Evolutionary conservation across 2,329 filamentous ascomycete species (phyloP).

Genomic region (Pseudogymnoascus sp.): DNA sequence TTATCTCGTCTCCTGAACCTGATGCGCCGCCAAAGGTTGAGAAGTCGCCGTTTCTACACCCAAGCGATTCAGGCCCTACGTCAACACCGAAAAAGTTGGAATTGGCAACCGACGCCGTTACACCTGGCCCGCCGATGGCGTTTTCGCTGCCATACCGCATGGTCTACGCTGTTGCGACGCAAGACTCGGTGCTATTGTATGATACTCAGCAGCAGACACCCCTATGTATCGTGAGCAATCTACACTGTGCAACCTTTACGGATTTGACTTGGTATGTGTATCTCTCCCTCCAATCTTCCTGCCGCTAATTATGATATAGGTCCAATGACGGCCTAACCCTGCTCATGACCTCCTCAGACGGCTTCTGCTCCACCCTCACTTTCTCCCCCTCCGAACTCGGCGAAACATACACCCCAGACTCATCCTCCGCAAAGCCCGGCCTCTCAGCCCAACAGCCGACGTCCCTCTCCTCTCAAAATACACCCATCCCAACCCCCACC

Average conservation of each 20-base stretch:
- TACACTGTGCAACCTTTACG: conserved; percentile 96
- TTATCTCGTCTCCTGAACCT: conserved; percentile 45
- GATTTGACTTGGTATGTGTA: conserved; percentile 79
- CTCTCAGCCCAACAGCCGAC: conserved; percentile 33
- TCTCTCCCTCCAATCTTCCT: conserved; percentile 14
- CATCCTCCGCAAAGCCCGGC: conserved; percentile 40
- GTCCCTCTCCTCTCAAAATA: conserved; percentile 49
- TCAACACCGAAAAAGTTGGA: conserved; percentile 40
- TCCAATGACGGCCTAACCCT: conserved; percentile 69
- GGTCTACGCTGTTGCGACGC: conserved; percentile 93
- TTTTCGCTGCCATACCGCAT: conserved; percentile 89
- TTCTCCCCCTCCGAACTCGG: conserved; percentile 81
- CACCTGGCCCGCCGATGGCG: conserved; percentile 56
- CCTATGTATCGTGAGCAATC: conserved; percentile 87
- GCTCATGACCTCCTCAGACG: conserved; percentile 94
- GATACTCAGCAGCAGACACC: conserved; percentile 96
- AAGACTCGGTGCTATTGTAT: conserved; percentile 89
- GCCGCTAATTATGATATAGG: conserved; percentile 39
- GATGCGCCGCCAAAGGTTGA: conserved; percentile 64
- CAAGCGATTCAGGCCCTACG: conserved; percentile 44
- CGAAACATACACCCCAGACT: conserved; percentile 65
- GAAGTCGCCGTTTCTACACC: conserved; percentile 56
- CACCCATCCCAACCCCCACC: conserved; percentile 64
- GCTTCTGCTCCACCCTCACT: conserved; percentile 87
- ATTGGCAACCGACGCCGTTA: conserved; percentile 39